Percentiles rank a stretch among this genome's conserved stretches.
Conservation (phyloP, 2,329 filamentous ascomycete genomes). For the Claviceps sp. region DNA sequence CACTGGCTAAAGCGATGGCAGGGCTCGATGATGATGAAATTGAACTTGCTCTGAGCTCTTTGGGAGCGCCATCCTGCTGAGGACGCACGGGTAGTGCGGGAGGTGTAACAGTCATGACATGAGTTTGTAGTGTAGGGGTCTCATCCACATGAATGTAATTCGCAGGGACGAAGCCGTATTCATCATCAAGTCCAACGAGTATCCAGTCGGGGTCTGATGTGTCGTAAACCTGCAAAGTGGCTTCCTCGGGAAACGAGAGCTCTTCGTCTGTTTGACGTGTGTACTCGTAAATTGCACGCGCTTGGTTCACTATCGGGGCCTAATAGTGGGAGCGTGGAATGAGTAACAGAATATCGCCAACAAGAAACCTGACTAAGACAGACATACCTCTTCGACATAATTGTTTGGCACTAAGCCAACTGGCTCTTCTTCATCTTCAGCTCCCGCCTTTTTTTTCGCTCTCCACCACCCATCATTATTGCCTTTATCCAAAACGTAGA, state of each 20-base stretch:
- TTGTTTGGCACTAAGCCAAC: constrained; percentile 85
- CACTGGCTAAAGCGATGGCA: constrained; percentile 40
- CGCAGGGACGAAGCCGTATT: constrained; percentile 87
- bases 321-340: constrained; percentile 17
- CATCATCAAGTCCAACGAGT: constrained; percentile 67
- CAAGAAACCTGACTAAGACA: neutral
- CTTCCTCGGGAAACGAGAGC: constrained; percentile 86
- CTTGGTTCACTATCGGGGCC: constrained; percentile 54
- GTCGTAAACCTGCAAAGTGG: constrained; percentile 73
- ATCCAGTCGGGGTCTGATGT: constrained; percentile 93
- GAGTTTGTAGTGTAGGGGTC: constrained; percentile 27
- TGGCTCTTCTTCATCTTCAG: constrained; percentile 80
- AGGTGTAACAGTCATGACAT: constrained; percentile 21
- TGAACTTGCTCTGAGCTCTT: constrained; percentile 15
- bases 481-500: constrained; percentile 79
- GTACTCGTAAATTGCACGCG: constrained; percentile 96
- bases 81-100: constrained; percentile 33
- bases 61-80: constrained; percentile 18
- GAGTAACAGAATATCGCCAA: neutral
- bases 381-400: constrained; percentile 76
- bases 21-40: constrained; percentile 25
- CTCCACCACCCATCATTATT: constrained; percentile 82
- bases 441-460: constrained; percentile 77
- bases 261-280: constrained; percentile 95
- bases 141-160: constrained; percentile 80